Percentiles rank a stretch among this genome's conserved stretches.
These are phyloP conservation scores for Penicillium daleae DNA, from an alignment of 495 filamentous ascomycete genomes.

Conservation along the genomic window DNA sequence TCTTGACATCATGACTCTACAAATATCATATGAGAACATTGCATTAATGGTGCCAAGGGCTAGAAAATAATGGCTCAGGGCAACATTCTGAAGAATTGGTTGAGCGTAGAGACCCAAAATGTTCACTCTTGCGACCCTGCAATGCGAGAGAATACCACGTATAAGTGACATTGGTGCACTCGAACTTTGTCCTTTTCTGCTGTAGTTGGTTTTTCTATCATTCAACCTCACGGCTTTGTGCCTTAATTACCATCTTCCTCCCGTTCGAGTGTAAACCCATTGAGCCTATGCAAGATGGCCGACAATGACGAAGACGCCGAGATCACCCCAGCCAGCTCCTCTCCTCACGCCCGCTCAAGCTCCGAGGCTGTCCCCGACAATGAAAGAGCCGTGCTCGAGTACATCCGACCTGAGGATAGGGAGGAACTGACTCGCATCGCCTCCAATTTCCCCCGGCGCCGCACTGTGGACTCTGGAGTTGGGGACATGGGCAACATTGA, in stretches of 20 bases:
- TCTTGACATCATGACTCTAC: conserved; percentile 36
- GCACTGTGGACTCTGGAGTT: conserved; percentile 25
- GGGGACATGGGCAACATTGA: conserved; percentile 33
- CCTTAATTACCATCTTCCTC: background rate
- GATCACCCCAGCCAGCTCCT: conserved; percentile 22
- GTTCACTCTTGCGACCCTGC: background rate
- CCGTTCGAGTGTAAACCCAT: background rate
- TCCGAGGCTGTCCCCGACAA: conserved; percentile 23
- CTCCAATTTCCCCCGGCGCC: conserved; percentile 41
- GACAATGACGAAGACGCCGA: conserved; percentile 19
- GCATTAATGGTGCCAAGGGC: conserved; percentile 2
- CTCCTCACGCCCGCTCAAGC: conserved; percentile 18
- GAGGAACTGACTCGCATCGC: conserved; percentile 44
- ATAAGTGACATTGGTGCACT: background rate
- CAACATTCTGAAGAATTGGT: background rate
- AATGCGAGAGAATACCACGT: background rate
- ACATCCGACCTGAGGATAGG: conserved; percentile 40
- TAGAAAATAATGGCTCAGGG: conserved; percentile 1
- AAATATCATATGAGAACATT: conserved; percentile 9
- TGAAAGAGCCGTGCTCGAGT: conserved; percentile 36
- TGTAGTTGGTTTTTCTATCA: background rate
- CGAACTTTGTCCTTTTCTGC: background rate
- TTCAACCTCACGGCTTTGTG: background rate
- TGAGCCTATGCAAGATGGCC: conserved; percentile 21
- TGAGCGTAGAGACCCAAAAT: background rate